A percentile compares a stretch with the other conserved stretches of the same genome.
Evolutionary conservation across 257 asterid species (phyloP).

Genomic region (Salvia splendens): DNA sequence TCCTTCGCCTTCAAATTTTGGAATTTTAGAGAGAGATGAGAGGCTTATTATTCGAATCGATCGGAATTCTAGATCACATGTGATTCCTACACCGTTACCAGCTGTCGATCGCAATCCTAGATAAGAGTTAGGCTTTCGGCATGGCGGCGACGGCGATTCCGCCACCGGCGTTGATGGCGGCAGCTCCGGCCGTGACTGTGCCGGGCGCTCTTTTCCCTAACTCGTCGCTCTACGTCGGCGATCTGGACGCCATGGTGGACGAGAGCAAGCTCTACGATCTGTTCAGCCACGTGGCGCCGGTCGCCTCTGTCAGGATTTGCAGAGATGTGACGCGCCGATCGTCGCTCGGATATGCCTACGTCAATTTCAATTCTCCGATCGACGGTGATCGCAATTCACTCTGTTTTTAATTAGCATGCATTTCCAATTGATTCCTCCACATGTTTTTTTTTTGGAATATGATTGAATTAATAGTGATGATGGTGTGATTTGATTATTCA

Average conservation of each 20-base stretch:
- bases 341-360: conserved; percentile 77
- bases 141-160: conserved; percentile 56
- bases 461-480: too few species aligned
- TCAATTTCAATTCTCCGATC: conserved; percentile 57
- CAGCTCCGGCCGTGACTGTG: conserved; percentile 37
- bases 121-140: not conserved
- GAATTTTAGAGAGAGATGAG: conserved; percentile 5
- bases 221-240: conserved; percentile 72
- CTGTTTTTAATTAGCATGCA: not conserved
- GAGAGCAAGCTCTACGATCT: conserved; percentile 64
- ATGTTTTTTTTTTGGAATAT: too few species aligned
- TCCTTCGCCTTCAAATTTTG: not conserved
- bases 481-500: not conserved
- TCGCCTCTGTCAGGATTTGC: conserved; percentile 70
- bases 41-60: not conserved
- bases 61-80: not conserved
- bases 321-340: conserved; percentile 57
- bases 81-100: not conserved
- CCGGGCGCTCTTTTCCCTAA: conserved; percentile 30
- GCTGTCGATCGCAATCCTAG: not conserved
- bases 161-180: conserved; percentile 33
- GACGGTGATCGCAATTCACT: conserved; percentile 49
- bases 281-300: conserved; percentile 70
- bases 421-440: not conserved
- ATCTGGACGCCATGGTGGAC: conserved; percentile 65